Base-by-base conservation (phyloP, 2,329 filamentous ascomycete species). In the Trichoderma sp. region DNA sequence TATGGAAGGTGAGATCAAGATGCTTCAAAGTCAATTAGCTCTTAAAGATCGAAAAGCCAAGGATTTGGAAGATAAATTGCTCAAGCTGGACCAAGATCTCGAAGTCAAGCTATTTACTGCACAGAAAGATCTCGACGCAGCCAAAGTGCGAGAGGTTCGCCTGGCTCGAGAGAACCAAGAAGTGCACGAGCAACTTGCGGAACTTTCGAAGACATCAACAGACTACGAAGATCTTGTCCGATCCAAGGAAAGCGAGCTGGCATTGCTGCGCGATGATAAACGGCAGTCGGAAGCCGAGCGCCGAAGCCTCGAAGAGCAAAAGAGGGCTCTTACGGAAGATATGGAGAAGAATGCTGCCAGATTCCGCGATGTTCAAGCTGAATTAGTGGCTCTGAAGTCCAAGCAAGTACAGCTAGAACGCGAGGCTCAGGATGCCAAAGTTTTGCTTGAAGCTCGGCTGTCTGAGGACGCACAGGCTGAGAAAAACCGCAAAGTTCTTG, bases 221-320 rank as follows among this genome's bases (percentile, higher is more conserved):
- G 94, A 95, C 78, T 98, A 97, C 75, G 96, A 99, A 81, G 95
- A 98, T 76, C 88, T 98, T 57, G 92, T 99, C 28, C 89, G 94
- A 28, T 91, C 93, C 72, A 99, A 98, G 80, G 96, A 99, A 79
- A 97, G 95, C 80, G 97, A 99, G 78, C 85, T 99, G 23, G 88
- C 92, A 0, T 87, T 98, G 59, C 86, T 98, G 39, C 93, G 94
- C 76, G 90, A 90, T 12, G 96, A 99, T 79, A 89, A 95, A 74
- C 93, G 92, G 79, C 93, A 92, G 74, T 91, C 92, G 75, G 93
- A 97, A 79, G 89, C 91, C 66, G 95, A 98, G 76, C 92, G 92
- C 34, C 90, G 90, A 73, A 87, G 86, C 15, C 90, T 97, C 43
- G 94, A 97, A 74, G 88, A 92, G 3, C 94, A 98, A 78, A 94